Base-by-base conservation (phyloP, 129 eudicot genomes). In the Centaurea solstitialis region DNA sequence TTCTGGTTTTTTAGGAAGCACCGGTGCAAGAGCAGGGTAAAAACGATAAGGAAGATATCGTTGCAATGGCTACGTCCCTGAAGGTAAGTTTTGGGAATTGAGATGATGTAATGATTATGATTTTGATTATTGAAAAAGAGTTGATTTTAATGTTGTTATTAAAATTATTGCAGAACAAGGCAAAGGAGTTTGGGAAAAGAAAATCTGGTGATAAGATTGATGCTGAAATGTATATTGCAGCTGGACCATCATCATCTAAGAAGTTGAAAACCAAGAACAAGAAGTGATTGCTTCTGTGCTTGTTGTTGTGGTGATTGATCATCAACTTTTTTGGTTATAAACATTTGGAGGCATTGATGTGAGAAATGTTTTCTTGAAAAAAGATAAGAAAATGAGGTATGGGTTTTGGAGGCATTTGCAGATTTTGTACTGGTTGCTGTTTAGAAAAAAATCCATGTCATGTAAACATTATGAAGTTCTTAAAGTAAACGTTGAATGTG, bases 101-200 rank as follows among this genome's bases (percentile, higher is more conserved):
- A 53, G 17, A 5, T 3, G n/a, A 50, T 45, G 3, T 12, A 13
- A 57, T 57, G 20, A 53, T 53, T 21, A 57, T 57, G 22, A 7
- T 57, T 22, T 50, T 11, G 18, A 5, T 33, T 33, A 33, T 33
- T 33, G 37, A 33, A 33, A 33, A 33, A 33, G 37, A 33, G 37
- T 33, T 33, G 17, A 47, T 68, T 69, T 47, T 50, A 53, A 45
- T 70, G 30, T 45, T 13, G 30, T 18, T 33, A 1, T 47, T 35
- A 35, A 24, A 69, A 47, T 45, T 30, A 59, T 20, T 83, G 89
- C 91, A 92, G 98, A 82, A 86, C 82, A 94, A 94, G 80, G 90
- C 97, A 15, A 92, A 94, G 88, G 94, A 94, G 77, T 85, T 88
- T 4, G 82, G 90, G 72, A 90, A 85, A 79, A 76, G 73, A 64